Evolutionary conservation across 129 eudicot species (phyloP), one percentile per base, ranked within the genome.

Genomic region (Apium graveolens): DNA sequence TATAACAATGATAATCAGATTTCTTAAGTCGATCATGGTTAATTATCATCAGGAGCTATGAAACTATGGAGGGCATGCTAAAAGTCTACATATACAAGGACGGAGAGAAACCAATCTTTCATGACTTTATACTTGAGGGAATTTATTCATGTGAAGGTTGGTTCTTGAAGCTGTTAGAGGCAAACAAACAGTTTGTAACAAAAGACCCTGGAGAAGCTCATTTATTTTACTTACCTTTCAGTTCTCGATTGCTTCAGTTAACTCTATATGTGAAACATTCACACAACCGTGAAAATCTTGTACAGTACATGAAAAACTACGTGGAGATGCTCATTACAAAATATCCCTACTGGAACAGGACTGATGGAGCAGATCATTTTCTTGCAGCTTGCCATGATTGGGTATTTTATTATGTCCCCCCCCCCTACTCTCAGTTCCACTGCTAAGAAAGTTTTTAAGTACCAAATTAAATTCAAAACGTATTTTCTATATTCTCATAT

Each of bases 371-470:
- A 1, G 92, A 92, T 75, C 96, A 92, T 85, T 90, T 92, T 74
- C 83, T 92, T 13, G 91, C 85, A 72, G 96, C 90, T 42, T 92
- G 96, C 85, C 98, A 92, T 86, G 98, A 92, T 78, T 92, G 98
- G 97, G 97, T 92, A 87, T 60, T 60, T 17, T 81, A 34, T 37
- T 37, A 17, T 42, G 80, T 42, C 63, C 24, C 39, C 7, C 7
- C 70, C 11, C 41, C 72, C 26, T 11, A 26, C 68, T 60, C 34
- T 26, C 68, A 60, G 5, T 60, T n/a, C 32, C 34, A 60, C 66
- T n/a, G 31, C 13, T 24, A 57, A 48, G 31, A 57, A 57, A 57
- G 31, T 7, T 57, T 57, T 57, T 24, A 4, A 57, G 4, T n/a
- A 57, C 13, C 14, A n/a, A 57, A 57, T 57, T 57, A n/a, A n/a